Evolutionary conservation across 2,329 filamentous ascomycete species (phyloP), one percentile per base, ranked within the genome.

Genomic region (Colletotrichum australisinense): DNA sequence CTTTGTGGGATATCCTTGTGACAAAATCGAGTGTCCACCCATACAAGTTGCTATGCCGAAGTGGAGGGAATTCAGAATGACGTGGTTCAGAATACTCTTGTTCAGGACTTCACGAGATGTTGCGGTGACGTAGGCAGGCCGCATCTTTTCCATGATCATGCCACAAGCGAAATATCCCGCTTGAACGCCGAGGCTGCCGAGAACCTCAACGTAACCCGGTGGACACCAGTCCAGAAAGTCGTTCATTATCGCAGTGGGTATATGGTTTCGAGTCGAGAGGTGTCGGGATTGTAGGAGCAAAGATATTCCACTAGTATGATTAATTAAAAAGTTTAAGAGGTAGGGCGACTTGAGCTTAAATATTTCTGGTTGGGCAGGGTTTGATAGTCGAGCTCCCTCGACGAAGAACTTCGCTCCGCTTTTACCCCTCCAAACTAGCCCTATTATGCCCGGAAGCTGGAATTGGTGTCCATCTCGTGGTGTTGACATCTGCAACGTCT

Each of bases 71-170:
- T 49, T 65, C 30, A 49, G 28, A 6, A 65, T 30, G 16, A 65
- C 16, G 49, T 65, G 63, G 30, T 65, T 65, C n/a, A 30, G 11
- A 5, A 65, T n/a, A 30, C 63, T 65, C 63, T 65, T 49, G 2
- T 30, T 26, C 30, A 65, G 49, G 19, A 65, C 53, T 30, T 55
- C 8, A 5, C 16, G 28, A 30, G 46, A 35, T 49, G 63, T 65
- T 16, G 22, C 63, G 49, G 28, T 28, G 30, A n/a, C 8, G 63
- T 65, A 65, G 7, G 63, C 14, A 22, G 63, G 46, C 16, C 63
- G 63, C 46, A 42, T 16, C 49, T 9, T 28, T 26, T 65, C 63
- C 49, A 56, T 22, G 30, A 56, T 16, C 3, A 65, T 49, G 9
- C 63, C 63, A 3, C 49, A 14, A 24, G 24, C 30, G 19, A 65